Evolutionary conservation across 225 moss, liverwort and hornwort species (phyloP).

Genomic region (Pseudoscleropodium purum): DNA sequence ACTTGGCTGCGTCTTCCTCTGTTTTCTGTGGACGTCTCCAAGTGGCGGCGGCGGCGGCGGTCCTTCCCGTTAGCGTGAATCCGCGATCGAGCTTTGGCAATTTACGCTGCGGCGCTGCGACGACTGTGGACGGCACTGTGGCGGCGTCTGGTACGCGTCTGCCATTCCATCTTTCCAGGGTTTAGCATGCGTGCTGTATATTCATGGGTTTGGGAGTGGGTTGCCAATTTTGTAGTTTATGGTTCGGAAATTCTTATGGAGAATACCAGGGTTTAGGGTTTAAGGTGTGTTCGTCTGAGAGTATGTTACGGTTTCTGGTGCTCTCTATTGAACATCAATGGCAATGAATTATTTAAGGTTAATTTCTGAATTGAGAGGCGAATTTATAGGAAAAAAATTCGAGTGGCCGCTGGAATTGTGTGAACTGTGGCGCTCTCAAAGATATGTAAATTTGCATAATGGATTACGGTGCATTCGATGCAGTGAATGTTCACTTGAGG

Average conservation of each 20-base stretch:
- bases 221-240: background rate
- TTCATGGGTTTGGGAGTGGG: background rate
- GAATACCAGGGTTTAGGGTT: slow-evolving; percentile 12
- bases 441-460: background rate
- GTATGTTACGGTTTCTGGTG: background rate
- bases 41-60: background rate
- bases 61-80: background rate
- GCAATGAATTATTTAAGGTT: background rate
- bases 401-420: background rate
- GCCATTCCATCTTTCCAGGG: background rate
- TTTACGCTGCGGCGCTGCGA: slow-evolving; percentile 22
- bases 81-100: background rate
- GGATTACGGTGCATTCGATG: background rate
- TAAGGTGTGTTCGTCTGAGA: background rate
- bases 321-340: background rate
- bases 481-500: background rate
- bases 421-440: background rate
- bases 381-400: background rate
- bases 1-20: slow-evolving; percentile 4
- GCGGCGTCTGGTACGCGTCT: slow-evolving; percentile 7
- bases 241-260: background rate
- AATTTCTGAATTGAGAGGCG: background rate
- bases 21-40: slow-evolving; percentile 6
- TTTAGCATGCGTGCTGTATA: background rate
- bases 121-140: background rate